phyloP scores from a whole-genome alignment of 116 monocot genomes.

The Iris pallida region DNA sequence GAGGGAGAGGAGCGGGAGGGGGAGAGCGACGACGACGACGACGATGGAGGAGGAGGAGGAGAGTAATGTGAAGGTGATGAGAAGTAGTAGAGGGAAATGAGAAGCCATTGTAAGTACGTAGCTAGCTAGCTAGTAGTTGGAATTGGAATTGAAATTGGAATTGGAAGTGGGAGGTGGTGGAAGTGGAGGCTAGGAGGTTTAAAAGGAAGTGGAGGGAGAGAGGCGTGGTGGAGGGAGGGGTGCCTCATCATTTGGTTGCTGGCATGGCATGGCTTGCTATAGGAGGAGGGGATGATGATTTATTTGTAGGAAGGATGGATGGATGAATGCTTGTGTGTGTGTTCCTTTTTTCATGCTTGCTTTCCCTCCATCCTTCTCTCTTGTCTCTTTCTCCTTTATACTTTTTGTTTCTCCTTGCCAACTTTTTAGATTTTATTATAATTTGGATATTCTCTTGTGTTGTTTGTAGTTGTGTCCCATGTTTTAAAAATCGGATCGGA shows the following conservation, averaged over 20 bases:
- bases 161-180: background rate
- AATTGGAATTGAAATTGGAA: background rate
- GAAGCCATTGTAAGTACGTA: too few species aligned
- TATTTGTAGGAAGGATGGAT: too few species aligned
- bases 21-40: constrained; percentile 6
- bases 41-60: background rate
- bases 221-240: background rate
- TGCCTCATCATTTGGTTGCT: background rate
- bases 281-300: too few species aligned
- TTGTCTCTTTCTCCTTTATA: background rate
- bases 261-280: too few species aligned
- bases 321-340: too few species aligned
- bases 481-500: too few species aligned
- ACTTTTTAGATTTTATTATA: background rate
- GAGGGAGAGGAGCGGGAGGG: constrained; percentile 33
- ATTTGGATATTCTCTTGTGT: too few species aligned
- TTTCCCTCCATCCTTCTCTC: background rate
- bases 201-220: background rate
- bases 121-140: too few species aligned
- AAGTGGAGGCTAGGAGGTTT: background rate
- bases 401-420: background rate
- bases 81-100: background rate
- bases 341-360: background rate
- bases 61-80: background rate
- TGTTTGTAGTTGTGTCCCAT: too few species aligned